Conservation (phyloP, 805 yeast genomes). For the Vanderwaltozyma verrucispora region DNA sequence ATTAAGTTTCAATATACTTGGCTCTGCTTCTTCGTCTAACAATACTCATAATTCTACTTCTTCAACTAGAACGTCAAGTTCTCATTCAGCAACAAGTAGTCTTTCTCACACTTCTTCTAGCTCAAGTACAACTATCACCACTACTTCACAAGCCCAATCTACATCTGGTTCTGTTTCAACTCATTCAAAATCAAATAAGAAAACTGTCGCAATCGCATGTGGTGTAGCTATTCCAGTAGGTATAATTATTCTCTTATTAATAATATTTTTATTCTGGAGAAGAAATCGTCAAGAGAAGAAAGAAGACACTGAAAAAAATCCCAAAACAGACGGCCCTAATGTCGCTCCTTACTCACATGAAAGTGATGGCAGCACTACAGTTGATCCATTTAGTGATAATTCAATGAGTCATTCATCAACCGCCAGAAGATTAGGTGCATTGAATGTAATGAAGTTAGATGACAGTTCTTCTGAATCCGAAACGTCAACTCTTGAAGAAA, state of each 20-base stretch:
- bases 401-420: constrained; percentile 19
- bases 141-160: constrained; percentile 24
- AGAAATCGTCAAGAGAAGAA: constrained; percentile 33
- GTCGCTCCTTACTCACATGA: constrained; percentile 9
- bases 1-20: constrained; percentile 42
- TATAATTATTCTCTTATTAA: constrained; percentile 36
- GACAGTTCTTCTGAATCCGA: constrained; percentile 45
- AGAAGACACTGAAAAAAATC: constrained; percentile 2
- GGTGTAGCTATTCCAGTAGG: constrained; percentile 78
- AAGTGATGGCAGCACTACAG: constrained; percentile 4
- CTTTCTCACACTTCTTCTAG: constrained; percentile 21
- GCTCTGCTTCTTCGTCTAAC: constrained; percentile 25
- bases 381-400: constrained; percentile 27
- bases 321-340: constrained; percentile 9
- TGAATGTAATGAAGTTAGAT: constrained; percentile 44
- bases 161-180: constrained; percentile 21
- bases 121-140: constrained; percentile 13
- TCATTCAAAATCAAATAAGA: constrained; percentile 12
- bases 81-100: constrained; percentile 14
- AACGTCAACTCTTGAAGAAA: constrained; percentile 31
- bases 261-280: constrained; percentile 50
- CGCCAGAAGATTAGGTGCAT: constrained; percentile 35
- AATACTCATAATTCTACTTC: constrained; percentile 8
- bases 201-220: constrained; percentile 69
- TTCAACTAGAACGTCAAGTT: background rate